These are phyloP conservation scores for Phytophthora niederhauseri DNA, from an alignment of 352 stramenopile genomes.

Conservation along the genomic window DNA sequence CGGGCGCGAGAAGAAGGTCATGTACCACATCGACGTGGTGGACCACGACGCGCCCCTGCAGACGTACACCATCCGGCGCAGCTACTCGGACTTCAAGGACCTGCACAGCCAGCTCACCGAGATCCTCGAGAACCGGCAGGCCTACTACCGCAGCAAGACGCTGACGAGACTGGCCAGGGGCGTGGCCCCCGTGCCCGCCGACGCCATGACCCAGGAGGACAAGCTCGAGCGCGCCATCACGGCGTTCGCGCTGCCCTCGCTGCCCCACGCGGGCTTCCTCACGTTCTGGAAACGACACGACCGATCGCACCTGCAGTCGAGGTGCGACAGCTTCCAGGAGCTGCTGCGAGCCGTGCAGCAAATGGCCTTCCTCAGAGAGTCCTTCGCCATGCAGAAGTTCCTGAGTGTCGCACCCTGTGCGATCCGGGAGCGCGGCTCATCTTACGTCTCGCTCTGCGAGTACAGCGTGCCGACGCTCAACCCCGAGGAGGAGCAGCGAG, in stretches of 20 bases:
- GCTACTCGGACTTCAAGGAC: slow-evolving; percentile 86
- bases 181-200: neutral
- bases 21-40: slow-evolving; percentile 90
- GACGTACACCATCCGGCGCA: slow-evolving; percentile 88
- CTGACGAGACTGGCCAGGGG: slow-evolving; percentile 30
- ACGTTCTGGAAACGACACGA: slow-evolving; percentile 87
- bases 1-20: slow-evolving; percentile 77
- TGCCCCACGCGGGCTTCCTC: slow-evolving; percentile 75
- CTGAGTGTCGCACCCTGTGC: slow-evolving; percentile 69
- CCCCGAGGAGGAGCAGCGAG: slow-evolving; percentile 67
- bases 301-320: slow-evolving; percentile 69
- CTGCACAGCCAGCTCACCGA: slow-evolving; percentile 73
- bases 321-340: slow-evolving; percentile 75
- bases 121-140: slow-evolving; percentile 63
- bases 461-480: slow-evolving; percentile 76
- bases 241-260: slow-evolving; percentile 66
- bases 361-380: slow-evolving; percentile 66
- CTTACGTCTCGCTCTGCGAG: slow-evolving; percentile 82
- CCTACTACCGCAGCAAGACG: slow-evolving; percentile 56
- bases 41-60: slow-evolving; percentile 71
- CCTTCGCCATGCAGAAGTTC: slow-evolving; percentile 74
- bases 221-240: slow-evolving; percentile 59
- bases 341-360: slow-evolving; percentile 70
- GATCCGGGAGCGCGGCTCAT: slow-evolving; percentile 77
- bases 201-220: slow-evolving; percentile 39